phyloP scores from a whole-genome alignment of 2,329 filamentous ascomycete species.

The Fusarium torulosum region DNA sequence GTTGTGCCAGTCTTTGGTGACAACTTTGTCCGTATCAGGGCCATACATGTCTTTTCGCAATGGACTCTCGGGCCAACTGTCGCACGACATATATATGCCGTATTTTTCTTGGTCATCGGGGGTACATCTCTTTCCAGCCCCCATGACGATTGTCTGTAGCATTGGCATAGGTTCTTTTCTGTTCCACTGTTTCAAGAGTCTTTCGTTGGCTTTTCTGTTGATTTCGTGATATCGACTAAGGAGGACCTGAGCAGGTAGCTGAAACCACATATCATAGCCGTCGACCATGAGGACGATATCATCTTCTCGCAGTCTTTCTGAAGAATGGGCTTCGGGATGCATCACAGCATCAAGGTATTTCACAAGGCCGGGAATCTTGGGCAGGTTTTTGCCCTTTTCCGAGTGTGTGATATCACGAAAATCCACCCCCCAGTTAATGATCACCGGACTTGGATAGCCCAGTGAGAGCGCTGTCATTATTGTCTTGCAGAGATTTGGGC shows the following conservation, averaged over 20 bases:
- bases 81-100: background rate
- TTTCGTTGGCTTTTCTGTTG: conserved; percentile 16
- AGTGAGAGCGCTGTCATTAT: conserved; percentile 11
- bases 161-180: background rate
- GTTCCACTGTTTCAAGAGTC: background rate
- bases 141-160: conserved; percentile 13
- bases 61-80: background rate
- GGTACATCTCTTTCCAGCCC: background rate
- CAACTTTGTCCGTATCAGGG: background rate
- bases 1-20: background rate
- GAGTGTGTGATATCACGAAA: background rate
- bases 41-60: conserved; percentile 2
- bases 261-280: conserved; percentile 12
- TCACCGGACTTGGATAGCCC: conserved; percentile 19
- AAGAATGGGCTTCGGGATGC: conserved; percentile 2
- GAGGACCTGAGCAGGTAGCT: conserved; percentile 9
- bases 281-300: conserved; percentile 22
- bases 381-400: conserved; percentile 3
- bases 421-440: conserved; percentile 20
- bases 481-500: conserved; percentile 18
- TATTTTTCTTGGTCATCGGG: background rate
- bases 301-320: conserved; percentile 2
- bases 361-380: conserved; percentile 12
- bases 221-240: conserved; percentile 25
- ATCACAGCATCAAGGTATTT: conserved; percentile 26